phyloP scores from a whole-genome alignment of 305 asterid genomes.

The Fraxinus greggii region DNA sequence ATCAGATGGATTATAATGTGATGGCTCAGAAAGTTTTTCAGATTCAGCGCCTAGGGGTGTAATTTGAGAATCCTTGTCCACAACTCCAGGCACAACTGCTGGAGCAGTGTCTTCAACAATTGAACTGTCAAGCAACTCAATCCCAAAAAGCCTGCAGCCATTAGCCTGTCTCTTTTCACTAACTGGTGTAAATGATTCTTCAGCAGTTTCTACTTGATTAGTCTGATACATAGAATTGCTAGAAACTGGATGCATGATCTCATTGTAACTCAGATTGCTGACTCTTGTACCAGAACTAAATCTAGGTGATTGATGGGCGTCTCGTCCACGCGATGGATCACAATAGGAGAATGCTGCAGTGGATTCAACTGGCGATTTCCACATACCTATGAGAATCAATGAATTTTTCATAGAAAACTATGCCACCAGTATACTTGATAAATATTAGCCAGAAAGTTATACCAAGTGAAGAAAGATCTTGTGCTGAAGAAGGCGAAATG shows the following conservation, averaged over 20 bases:
- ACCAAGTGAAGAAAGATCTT: slow-evolving; percentile 58
- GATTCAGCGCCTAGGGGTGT: slow-evolving; percentile 49
- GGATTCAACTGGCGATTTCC: slow-evolving; percentile 64
- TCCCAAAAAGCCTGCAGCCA: slow-evolving; percentile 81
- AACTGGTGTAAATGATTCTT: slow-evolving; percentile 56
- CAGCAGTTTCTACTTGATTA: slow-evolving; percentile 48
- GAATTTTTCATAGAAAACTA: neutral
- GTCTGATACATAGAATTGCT: slow-evolving; percentile 51
- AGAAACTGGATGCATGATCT: slow-evolving; percentile 46
- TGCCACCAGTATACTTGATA: neutral
- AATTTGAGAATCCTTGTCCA: slow-evolving; percentile 46
- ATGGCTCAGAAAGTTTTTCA: slow-evolving; percentile 61
- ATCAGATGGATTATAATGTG: slow-evolving; percentile 45
- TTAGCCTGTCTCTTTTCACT: slow-evolving; percentile 62
- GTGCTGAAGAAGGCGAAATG: slow-evolving; percentile 47
- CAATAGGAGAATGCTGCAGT: slow-evolving; percentile 45
- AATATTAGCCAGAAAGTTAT: slow-evolving; percentile 20
- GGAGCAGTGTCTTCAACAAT: slow-evolving; percentile 45
- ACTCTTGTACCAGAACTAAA: slow-evolving; percentile 45
- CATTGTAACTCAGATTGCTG: slow-evolving; percentile 36
- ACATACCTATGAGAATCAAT: slow-evolving; percentile 47
- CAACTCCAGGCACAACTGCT: slow-evolving; percentile 38
- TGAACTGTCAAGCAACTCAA: slow-evolving; percentile 63
- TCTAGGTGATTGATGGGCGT: slow-evolving; percentile 55
- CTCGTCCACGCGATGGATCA: slow-evolving; percentile 50